These are phyloP conservation scores for Globisporangium orthogonon DNA, from an alignment of 352 stramenopile genomes.

Conservation along the genomic window DNA sequence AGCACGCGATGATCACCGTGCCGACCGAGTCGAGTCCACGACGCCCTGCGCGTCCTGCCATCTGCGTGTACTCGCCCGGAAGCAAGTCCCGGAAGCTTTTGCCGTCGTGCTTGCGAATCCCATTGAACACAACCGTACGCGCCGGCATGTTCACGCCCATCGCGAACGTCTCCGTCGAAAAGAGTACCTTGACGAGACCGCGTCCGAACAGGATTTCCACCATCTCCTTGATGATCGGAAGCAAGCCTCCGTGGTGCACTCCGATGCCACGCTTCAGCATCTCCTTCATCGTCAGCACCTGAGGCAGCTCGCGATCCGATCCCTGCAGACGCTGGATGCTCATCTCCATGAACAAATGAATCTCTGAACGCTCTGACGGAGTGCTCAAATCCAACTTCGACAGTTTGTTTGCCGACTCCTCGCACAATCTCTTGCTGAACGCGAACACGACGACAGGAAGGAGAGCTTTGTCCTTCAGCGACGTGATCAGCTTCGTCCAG, in stretches of 20 bases:
- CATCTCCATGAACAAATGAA: slow-evolving; percentile 73
- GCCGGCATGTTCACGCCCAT: slow-evolving; percentile 99
- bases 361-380: slow-evolving; percentile 71
- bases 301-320: slow-evolving; percentile 96
- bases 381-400: slow-evolving; percentile 70
- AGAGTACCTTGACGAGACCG: slow-evolving; percentile 96
- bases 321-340: slow-evolving; percentile 82
- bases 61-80: slow-evolving; percentile 92
- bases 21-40: slow-evolving; percentile 96
- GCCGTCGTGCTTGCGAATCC: slow-evolving; percentile 97
- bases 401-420: slow-evolving; percentile 74
- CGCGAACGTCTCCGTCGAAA: slow-evolving; percentile 99
- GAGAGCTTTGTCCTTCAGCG: slow-evolving; percentile 88
- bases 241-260: slow-evolving; percentile 94
- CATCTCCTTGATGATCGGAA: slow-evolving; percentile 99
- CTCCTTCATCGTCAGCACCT: slow-evolving; percentile 97
- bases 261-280: slow-evolving; percentile 95
- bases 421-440: slow-evolving; percentile 82
- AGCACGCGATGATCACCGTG: slow-evolving; percentile 96
- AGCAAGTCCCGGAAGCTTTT: slow-evolving; percentile 87
- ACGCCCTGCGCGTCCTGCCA: slow-evolving; percentile 96
- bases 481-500: slow-evolving; percentile 86
- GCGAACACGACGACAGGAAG: slow-evolving; percentile 95
- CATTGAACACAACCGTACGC: slow-evolving; percentile 96
- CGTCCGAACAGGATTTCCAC: slow-evolving; percentile 98